Evolutionary conservation across 495 filamentous ascomycete genomes (phyloP).

Genomic region (Pyronema omphalodes): DNA sequence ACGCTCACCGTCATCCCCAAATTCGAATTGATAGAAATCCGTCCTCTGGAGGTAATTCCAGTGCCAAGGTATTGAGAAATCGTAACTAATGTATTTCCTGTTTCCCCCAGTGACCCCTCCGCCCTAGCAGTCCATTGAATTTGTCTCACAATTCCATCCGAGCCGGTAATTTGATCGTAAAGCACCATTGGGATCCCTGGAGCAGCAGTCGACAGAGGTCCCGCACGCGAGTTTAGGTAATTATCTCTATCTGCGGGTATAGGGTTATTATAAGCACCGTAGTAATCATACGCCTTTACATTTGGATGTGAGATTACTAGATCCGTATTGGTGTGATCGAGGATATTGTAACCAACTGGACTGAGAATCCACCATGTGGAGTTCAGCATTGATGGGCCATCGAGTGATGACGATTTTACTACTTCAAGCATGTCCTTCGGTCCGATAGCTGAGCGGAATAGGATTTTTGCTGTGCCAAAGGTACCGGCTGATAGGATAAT

Average conservation of each 20-base stretch:
- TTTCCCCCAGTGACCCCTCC: slow-evolving; percentile 31
- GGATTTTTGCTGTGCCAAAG: slow-evolving; percentile 55
- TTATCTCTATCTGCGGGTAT: slow-evolving; percentile 29
- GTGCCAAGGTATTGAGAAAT: slow-evolving; percentile 49
- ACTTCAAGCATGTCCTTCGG: slow-evolving; percentile 41
- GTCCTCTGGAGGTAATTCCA: slow-evolving; percentile 41
- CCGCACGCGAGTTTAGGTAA: slow-evolving; percentile 35
- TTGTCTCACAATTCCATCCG: slow-evolving; percentile 46
- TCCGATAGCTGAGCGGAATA: slow-evolving; percentile 48
- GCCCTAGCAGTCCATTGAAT: slow-evolving; percentile 48
- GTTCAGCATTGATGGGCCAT: slow-evolving; percentile 36
- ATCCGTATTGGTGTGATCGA: slow-evolving; percentile 59
- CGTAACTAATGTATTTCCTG: slow-evolving; percentile 34
- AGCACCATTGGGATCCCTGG: slow-evolving; percentile 46
- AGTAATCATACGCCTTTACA: slow-evolving; percentile 47
- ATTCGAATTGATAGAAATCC: slow-evolving; percentile 40
- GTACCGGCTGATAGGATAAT: slow-evolving; percentile 53
- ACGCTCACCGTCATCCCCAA: slow-evolving; percentile 37
- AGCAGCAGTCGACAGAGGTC: slow-evolving; percentile 50
- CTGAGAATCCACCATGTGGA: slow-evolving; percentile 44
- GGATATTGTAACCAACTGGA: slow-evolving; percentile 55
- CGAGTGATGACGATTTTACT: slow-evolving; percentile 32
- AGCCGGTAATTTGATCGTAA: slow-evolving; percentile 14
- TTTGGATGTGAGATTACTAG: slow-evolving; percentile 42
- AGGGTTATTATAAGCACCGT: slow-evolving; percentile 36